Conservation (phyloP, 768 basidiomycete species). For the Mrakia hoshinonis region DNA sequence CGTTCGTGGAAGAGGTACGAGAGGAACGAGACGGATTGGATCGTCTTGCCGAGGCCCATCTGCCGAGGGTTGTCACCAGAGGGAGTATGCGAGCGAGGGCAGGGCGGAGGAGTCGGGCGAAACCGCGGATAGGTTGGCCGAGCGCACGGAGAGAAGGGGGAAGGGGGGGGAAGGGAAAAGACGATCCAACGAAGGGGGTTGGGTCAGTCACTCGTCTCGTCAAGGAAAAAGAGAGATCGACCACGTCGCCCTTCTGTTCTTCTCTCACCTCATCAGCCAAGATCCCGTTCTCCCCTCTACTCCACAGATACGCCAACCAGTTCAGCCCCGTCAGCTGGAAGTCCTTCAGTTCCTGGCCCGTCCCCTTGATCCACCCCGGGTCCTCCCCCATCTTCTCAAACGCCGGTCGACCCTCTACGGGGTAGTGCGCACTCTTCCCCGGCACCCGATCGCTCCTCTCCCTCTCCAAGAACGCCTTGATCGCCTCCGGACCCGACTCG, state of each 20-base stretch:
- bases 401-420: constrained; percentile 57
- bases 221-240: neutral
- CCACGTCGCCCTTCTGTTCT: neutral
- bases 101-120: too few relatives aligned
- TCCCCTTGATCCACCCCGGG: constrained; percentile 68
- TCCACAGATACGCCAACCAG: constrained; percentile 97
- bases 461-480: constrained; percentile 67
- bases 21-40: constrained; percentile 90
- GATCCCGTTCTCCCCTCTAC: constrained; percentile 88
- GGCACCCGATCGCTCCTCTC: constrained; percentile 74
- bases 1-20: constrained; percentile 88
- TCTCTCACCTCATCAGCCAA: constrained; percentile 69
- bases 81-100: too few relatives aligned
- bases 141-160: neutral
- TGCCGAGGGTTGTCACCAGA: constrained; percentile 23
- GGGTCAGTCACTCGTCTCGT: neutral
- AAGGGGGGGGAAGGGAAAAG: neutral
- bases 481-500: constrained; percentile 60
- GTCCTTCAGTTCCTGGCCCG: constrained; percentile 84
- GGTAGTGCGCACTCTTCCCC: constrained; percentile 66
- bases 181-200: neutral
- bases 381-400: constrained; percentile 80
- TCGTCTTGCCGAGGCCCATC: constrained; percentile 98
- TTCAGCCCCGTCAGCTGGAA: constrained; percentile 97
- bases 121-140: too few relatives aligned